Evolutionary conservation across 1,284 basidiomycete genomes (phyloP), one percentile per base, ranked within the genome.

Genomic region (Irpex sp.): DNA sequence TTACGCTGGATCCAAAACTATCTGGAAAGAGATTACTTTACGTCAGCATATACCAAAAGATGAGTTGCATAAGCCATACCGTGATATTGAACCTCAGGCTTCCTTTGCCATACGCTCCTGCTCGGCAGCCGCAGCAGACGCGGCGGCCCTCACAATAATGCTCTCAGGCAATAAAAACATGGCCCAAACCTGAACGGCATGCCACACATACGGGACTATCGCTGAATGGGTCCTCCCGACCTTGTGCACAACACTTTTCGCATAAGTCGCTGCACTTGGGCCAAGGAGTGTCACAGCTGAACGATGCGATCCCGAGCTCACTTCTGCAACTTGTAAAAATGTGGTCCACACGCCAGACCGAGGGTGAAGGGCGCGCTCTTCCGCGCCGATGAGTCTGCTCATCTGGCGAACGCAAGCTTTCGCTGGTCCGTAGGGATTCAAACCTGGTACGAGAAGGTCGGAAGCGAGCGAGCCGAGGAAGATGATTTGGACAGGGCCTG

Each of bases 91-190:
- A n/a, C 12, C 4, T 45, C 39, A 45, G 12, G 14, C 39, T 45
- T 45, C 39, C 39, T 45, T 45, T 12, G 39, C 39, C 19, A 60
- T 45, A 14, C 39, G 14, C 23, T 56, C 16, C 7, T 95, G 23
- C 53, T 60, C 59, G 6, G 12, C 16, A 16, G 45, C 54, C 59
- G 56, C 56, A 8, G 59, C 59, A 21, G 56, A 39, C 42, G 56
- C 56, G 48, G 55, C 36, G 35, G 33, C 45, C 28, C 48, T 47
- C 48, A 56, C 28, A 7, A 66, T 18, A 18, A 61, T 5, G 16
- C 58, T 35, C 9, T 58, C 52, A 18, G 60, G 58, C 3, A 62
- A 16, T 4, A 62, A 16, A 28, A 5, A 28, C 28, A 59, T 39
- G 33, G 37, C 21, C 36, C 52, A 58, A 28, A 51, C 12, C 59